Evolutionary conservation across 257 asterid species (phyloP), one percentile per base, ranked within the genome.

Genomic region (Rubia yunnanensis): DNA sequence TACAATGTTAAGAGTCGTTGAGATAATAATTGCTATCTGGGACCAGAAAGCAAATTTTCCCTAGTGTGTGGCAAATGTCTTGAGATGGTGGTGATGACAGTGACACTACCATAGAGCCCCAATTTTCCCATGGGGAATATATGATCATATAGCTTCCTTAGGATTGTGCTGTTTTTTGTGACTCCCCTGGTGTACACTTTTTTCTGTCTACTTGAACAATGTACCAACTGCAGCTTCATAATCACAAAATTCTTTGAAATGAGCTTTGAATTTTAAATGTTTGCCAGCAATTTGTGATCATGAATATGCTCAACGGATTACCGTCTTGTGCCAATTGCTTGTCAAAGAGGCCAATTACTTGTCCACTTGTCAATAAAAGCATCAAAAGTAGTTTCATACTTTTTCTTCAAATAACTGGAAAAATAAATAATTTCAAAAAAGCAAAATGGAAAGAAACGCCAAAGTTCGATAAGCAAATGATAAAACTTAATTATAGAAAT

Each of bases 21-120:
- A 44, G 6, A 44, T 62, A 70, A 70, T 63, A 62, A 60, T 31
- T 48, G 64, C n/a, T 14, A 35, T 61, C 9, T 24, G 14, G 18
- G 56, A 70, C 7, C 6, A 60, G 48, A 14, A 3, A 48, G n/a
- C 44, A 32, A 22, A n/a, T 30, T 5, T 3, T 52, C 30, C 36
- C 27, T 1, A 27, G 23, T 22, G 53, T n/a, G n/a, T n/a, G n/a
- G n/a, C n/a, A n/a, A n/a, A n/a, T n/a, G n/a, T n/a, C n/a, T n/a
- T n/a, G 13, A 22, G 27, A 28, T 36, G 50, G 4, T 20, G 22
- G 22, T 5, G 11, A 36, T 35, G 38, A 63, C 3, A 1, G 4
- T 27, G 54, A 14, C 50, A 10, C 26, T 26, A 18, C 59, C 3
- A 24, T 2, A 22, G 48, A 20, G 34, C 49, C 70, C 60, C 49